These are phyloP conservation scores for Trametes punicea DNA, from an alignment of 768 basidiomycete species.

Conservation along the genomic window DNA sequence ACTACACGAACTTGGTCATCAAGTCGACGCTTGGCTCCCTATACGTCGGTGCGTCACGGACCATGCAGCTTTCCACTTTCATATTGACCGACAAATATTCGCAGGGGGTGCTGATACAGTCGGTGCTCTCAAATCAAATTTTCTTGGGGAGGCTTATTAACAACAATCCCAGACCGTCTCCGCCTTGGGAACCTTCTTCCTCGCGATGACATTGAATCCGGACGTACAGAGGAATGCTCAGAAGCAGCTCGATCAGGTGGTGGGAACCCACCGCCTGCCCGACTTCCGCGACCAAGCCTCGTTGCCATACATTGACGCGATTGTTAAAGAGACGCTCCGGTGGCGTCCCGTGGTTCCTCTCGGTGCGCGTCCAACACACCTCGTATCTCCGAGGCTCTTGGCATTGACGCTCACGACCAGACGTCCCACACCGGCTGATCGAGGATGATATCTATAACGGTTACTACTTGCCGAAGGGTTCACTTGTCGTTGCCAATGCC, in stretches of 20 bases:
- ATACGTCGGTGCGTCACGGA: conserved; percentile 11
- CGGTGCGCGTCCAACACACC: conserved; percentile 20
- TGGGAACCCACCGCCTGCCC: conserved; percentile 27
- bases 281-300: conserved; percentile 22
- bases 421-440: conserved; percentile 21
- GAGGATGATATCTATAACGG: conserved; percentile 25
- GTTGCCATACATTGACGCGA: conserved; percentile 26
- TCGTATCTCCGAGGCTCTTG: neutral
- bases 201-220: conserved; percentile 38
- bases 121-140: neutral
- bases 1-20: conserved; percentile 4
- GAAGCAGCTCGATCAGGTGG: conserved; percentile 29
- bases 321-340: conserved; percentile 29
- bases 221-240: conserved; percentile 27
- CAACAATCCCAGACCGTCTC: conserved; percentile 25
- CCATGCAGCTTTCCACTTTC: too few species aligned
- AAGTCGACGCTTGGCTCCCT: conserved; percentile 4
- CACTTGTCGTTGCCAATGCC: conserved; percentile 11
- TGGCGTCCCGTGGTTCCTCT: conserved; percentile 37
- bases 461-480: conserved; percentile 23
- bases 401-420: conserved; percentile 1
- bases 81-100: neutral
- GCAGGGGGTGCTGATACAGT: conserved; percentile 14
- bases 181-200: conserved; percentile 32
- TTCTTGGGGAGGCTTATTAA: neutral